Evolutionary conservation across 148 eudicot species (phyloP).

Genomic region (Pharnaceum exiguum): DNA sequence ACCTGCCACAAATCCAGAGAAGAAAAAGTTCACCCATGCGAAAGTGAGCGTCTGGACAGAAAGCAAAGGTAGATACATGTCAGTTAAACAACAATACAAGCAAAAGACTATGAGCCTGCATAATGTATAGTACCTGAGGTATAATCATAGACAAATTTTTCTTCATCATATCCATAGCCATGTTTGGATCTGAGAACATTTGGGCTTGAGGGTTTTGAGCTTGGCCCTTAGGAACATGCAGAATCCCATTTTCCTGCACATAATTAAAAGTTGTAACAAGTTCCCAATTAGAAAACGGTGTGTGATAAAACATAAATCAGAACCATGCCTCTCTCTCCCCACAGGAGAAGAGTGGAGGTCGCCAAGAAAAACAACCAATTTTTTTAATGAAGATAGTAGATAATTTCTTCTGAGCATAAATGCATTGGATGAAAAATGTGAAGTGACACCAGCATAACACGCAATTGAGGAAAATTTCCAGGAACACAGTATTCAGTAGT

Average conservation of each 20-base stretch:
- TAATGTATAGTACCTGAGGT: slow-evolving; percentile 55
- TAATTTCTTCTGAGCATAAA: too few species aligned
- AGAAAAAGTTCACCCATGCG: slow-evolving; percentile 97
- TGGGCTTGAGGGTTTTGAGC: slow-evolving; percentile 86
- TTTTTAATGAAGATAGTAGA: too few species aligned
- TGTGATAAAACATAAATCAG: neutral
- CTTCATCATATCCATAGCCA: slow-evolving; percentile 99
- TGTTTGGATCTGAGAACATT: slow-evolving; percentile 98
- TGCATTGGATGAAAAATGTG: too few species aligned
- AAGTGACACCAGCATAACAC: too few species aligned
- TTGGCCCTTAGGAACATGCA: slow-evolving; percentile 94
- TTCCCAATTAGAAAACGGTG: neutral
- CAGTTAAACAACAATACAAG: slow-evolving; percentile 1
- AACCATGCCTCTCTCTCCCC: neutral
- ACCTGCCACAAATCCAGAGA: slow-evolving; percentile 99
- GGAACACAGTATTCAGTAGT: too few species aligned
- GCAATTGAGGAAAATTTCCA: too few species aligned
- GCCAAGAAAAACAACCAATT: too few species aligned
- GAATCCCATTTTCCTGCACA: slow-evolving; percentile 86
- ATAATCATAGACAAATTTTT: slow-evolving; percentile 97
- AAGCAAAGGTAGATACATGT: slow-evolving; percentile 1
- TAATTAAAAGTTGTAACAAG: neutral
- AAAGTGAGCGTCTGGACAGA: slow-evolving; percentile 84
- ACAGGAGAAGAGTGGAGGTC: neutral
- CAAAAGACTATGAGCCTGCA: neutral